A percentile compares a stretch with the other conserved stretches of the same genome.
Evolutionary conservation across 192 early-diverging fungal species (phyloP).

Genomic region (Powellomyces hirtus): DNA sequence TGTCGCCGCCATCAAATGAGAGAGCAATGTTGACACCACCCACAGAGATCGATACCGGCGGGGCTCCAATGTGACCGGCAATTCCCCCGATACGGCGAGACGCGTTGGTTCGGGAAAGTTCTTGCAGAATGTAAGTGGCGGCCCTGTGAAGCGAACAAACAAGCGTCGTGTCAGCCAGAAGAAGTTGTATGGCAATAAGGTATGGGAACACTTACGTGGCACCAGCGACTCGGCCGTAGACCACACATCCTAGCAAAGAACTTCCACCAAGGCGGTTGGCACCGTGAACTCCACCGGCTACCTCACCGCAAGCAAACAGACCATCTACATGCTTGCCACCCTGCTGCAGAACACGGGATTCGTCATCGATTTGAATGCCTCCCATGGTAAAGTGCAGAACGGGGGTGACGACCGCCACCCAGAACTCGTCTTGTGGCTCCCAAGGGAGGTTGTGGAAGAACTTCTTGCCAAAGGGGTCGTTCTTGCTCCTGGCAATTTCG

Average conservation of each 20-base stretch:
- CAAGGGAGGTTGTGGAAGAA: conserved; percentile 59
- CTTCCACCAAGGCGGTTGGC: conserved; percentile 94
- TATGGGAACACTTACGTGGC: conserved; percentile 20
- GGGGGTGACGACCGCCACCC: conserved; percentile 56
- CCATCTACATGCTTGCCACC: conserved; percentile 66
- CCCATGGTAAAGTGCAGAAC: conserved; percentile 71
- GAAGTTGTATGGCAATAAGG: background rate
- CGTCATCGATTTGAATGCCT: conserved; percentile 78
- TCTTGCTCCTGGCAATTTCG: conserved; percentile 49
- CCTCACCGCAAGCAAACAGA: conserved; percentile 88
- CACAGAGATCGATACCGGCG: conserved; percentile 52
- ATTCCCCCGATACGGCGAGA: conserved; percentile 66
- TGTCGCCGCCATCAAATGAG: conserved; percentile 46
- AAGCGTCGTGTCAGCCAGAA: background rate
- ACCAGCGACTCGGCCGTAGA: conserved; percentile 93
- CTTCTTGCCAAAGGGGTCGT: conserved; percentile 56
- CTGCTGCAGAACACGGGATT: conserved; percentile 56
- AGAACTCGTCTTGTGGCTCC: conserved; percentile 47
- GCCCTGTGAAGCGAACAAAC: conserved; percentile 30
- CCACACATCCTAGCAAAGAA: conserved; percentile 92
- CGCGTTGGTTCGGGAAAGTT: conserved; percentile 50
- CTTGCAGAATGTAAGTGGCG: conserved; percentile 54
- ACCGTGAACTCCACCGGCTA: conserved; percentile 94
- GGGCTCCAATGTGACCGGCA: conserved; percentile 53
- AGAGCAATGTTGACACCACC: conserved; percentile 64